A percentile compares a stretch with the other conserved stretches of the same genome.
Evolutionary conservation across 495 filamentous ascomycete species (phyloP).

Genomic region (Penicillium goetzii): DNA sequence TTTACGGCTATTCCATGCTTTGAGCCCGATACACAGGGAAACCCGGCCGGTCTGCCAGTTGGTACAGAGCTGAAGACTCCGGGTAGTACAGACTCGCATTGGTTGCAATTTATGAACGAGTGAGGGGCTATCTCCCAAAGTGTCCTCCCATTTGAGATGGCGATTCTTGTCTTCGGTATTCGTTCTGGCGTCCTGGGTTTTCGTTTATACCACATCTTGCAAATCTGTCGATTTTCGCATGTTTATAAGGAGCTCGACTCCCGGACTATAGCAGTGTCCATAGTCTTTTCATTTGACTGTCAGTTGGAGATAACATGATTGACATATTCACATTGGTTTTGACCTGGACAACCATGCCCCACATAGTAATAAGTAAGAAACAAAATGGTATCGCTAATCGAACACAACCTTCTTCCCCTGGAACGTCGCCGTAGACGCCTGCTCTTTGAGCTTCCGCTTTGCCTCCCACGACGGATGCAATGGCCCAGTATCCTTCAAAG

Average conservation of each 20-base stretch:
- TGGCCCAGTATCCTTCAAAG: conserved; percentile 60
- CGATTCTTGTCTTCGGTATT: neutral
- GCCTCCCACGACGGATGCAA: conserved; percentile 96
- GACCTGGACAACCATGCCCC: neutral
- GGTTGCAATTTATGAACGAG: conserved; percentile 48
- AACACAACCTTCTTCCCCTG: conserved; percentile 90
- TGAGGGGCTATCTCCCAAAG: conserved; percentile 11
- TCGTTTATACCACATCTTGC: conserved; percentile 14
- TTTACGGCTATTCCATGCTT: conserved; percentile 54
- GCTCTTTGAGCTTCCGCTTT: conserved; percentile 80
- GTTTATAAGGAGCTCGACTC: neutral
- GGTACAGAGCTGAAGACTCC: conserved; percentile 35
- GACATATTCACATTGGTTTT: conserved; percentile 6
- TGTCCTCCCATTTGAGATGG: conserved; percentile 4
- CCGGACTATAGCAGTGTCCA: neutral
- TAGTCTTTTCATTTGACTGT: neutral
- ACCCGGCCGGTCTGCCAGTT: conserved; percentile 18
- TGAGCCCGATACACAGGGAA: conserved; percentile 44
- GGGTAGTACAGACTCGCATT: conserved; percentile 35
- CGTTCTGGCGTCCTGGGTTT: conserved; percentile 7
- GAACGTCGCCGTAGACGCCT: conserved; percentile 61
- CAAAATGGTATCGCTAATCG: conserved; percentile 56
- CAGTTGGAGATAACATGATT: neutral
- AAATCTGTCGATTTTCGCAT: neutral
- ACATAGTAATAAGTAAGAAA: conserved; percentile 11